A percentile compares a stretch with the other conserved stretches of the same genome.
Conservation (phyloP, 257 asterid species). For the Solanum virginianum region DNA sequence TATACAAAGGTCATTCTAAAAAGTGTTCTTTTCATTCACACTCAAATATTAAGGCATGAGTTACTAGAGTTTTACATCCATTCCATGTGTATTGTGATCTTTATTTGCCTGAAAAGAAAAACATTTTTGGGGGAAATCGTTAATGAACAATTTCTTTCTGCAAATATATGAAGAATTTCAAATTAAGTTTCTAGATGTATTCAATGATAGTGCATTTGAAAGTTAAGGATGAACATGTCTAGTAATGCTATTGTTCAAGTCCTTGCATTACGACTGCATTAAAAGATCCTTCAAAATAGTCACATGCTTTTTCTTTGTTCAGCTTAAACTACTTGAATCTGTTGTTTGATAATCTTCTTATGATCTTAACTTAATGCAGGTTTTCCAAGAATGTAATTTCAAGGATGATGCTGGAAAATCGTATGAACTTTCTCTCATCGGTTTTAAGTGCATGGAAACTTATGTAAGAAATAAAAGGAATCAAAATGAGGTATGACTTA, state of each 20-base stretch:
- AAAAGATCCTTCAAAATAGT: neutral
- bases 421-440: constrained; percentile 59
- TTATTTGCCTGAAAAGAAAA: neutral
- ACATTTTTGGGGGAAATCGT: neutral
- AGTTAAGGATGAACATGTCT: neutral
- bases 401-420: constrained; percentile 41
- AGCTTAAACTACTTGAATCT: neutral
- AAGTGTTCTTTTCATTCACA: neutral
- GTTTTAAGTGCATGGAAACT: constrained; percentile 89
- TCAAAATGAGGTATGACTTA: constrained; percentile 63
- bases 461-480: constrained; percentile 75
- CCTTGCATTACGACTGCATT: neutral
- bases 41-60: neutral
- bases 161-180: neutral
- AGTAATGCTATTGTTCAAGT: neutral
- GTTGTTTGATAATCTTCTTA: neutral
- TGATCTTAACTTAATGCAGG: constrained; percentile 20
- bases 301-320: too few relatives aligned
- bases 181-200: neutral
- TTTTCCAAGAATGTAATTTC: constrained; percentile 57
- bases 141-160: neutral
- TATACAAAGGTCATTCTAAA: constrained; percentile 60
- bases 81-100: neutral
- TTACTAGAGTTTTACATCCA: neutral
- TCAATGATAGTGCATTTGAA: neutral